Conservation (phyloP, 495 filamentous ascomycete species). For the Aspergillus heteromorphus region DNA sequence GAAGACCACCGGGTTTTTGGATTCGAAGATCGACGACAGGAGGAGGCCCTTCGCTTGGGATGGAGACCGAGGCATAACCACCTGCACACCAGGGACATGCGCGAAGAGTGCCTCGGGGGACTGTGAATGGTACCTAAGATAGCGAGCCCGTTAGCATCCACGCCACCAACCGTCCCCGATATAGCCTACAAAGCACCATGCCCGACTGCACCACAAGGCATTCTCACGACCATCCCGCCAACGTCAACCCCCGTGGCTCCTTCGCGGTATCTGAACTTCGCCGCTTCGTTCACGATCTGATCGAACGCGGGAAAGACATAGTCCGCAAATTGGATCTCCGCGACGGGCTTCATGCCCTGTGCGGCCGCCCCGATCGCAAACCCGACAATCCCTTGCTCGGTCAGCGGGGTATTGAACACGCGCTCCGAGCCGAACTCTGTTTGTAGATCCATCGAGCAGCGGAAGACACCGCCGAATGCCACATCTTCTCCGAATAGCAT, state of each 20-base stretch:
- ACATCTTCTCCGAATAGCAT: constrained; percentile 96
- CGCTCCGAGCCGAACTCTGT: constrained; percentile 80
- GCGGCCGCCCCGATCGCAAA: constrained; percentile 88
- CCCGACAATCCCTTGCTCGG: constrained; percentile 90
- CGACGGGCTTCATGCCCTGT: constrained; percentile 88
- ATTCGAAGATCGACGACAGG: constrained; percentile 67
- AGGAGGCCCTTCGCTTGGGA: constrained; percentile 89
- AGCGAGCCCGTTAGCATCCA: too few relatives aligned
- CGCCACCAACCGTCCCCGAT: background rate
- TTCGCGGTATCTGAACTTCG: constrained; percentile 86
- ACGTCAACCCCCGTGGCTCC: constrained; percentile 61
- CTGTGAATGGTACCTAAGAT: constrained; percentile 76
- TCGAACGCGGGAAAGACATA: constrained; percentile 97
- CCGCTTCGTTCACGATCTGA: constrained; percentile 94
- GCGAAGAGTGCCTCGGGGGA: constrained; percentile 90
- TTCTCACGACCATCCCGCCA: constrained; percentile 82
- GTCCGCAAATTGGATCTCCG: constrained; percentile 97
- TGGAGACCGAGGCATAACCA: constrained; percentile 87
- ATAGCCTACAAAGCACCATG: constrained; percentile 78
- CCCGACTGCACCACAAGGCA: constrained; percentile 94
- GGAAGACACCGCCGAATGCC: constrained; percentile 93
- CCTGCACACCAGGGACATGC: constrained; percentile 82
- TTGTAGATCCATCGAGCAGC: constrained; percentile 86
- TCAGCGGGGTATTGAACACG: constrained; percentile 94
- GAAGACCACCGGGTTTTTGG: constrained; percentile 88